phyloP scores from a whole-genome alignment of 208 protist species.

The Acanthamoeba sp. region DNA sequence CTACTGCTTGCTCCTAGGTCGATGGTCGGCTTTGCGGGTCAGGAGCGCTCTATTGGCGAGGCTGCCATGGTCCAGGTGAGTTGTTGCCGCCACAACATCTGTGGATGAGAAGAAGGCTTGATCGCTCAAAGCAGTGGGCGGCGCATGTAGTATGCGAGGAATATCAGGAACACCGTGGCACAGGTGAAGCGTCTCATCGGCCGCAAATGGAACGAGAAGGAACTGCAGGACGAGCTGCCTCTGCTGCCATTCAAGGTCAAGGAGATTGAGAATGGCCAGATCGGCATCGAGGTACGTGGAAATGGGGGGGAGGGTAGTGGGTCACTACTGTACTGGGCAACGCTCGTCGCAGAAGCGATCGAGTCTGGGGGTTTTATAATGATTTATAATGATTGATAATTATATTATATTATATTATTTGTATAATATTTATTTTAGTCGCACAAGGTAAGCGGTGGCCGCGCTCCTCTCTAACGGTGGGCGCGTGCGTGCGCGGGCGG shows the following conservation, averaged over 20 bases:
- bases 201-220: slow-evolving; percentile 79
- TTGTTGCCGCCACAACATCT: background rate
- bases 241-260: slow-evolving; percentile 59
- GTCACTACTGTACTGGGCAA: no score
- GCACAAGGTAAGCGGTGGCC: no score
- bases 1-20: background rate
- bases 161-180: slow-evolving; percentile 88
- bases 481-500: background rate
- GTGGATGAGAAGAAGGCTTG: background rate
- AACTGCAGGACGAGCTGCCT: slow-evolving; percentile 75
- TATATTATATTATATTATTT: no score
- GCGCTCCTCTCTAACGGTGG: background rate
- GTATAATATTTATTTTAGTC: no score
- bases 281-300: slow-evolving; percentile 61
- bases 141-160: slow-evolving; percentile 83
- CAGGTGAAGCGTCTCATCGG: slow-evolving; percentile 86
- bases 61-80: slow-evolving; percentile 43
- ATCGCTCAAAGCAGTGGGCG: no score
- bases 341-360: no score
- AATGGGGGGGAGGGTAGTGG: no score
- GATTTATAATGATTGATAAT: no score
- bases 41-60: slow-evolving; percentile 81
- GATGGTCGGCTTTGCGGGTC: slow-evolving; percentile 81
- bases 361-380: no score
- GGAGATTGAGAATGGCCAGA: slow-evolving; percentile 57